Percentiles rank a stretch among this genome's conserved stretches.
These are phyloP conservation scores for Pezicula carpinea DNA, from an alignment of 2,329 filamentous ascomycete species.

Conservation along the genomic window DNA sequence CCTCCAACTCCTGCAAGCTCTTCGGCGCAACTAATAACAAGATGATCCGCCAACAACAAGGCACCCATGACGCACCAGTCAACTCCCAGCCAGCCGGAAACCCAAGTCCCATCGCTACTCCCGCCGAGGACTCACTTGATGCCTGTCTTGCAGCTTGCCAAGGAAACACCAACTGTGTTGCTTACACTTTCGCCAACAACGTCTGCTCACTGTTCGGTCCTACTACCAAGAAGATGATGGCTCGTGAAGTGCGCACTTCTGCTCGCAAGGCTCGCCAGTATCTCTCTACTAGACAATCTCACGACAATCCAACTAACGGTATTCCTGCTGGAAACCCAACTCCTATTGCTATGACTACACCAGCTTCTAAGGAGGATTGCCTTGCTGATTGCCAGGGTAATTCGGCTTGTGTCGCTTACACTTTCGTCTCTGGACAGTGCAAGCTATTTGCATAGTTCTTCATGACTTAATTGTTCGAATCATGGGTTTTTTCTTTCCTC, in stretches of 20 bases:
- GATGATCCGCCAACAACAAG: background rate
- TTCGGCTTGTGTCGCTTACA: background rate
- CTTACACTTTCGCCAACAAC: background rate
- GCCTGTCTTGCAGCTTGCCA: background rate
- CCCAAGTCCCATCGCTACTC: background rate
- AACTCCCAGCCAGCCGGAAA: background rate
- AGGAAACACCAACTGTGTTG: background rate
- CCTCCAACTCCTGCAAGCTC: slow-evolving; percentile 8
- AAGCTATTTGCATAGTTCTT: background rate
- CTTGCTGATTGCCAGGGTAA: background rate
- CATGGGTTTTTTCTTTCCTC: too few species aligned
- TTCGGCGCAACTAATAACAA: background rate
- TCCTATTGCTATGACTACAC: too few species aligned
- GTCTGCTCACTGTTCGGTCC: background rate
- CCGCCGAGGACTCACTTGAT: background rate
- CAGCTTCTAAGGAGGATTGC: background rate
- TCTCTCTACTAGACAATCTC: background rate
- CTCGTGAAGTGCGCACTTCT: background rate
- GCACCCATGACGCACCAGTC: slow-evolving; percentile 3
- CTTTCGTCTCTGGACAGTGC: background rate
- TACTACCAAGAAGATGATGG: background rate
- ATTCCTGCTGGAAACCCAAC: background rate
- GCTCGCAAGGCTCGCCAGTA: background rate
- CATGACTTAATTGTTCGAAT: too few species aligned
- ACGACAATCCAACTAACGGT: slow-evolving; percentile 2